Base-by-base conservation (phyloP, 2,329 filamentous ascomycete species). In the Epicoccum nigrum region DNA sequence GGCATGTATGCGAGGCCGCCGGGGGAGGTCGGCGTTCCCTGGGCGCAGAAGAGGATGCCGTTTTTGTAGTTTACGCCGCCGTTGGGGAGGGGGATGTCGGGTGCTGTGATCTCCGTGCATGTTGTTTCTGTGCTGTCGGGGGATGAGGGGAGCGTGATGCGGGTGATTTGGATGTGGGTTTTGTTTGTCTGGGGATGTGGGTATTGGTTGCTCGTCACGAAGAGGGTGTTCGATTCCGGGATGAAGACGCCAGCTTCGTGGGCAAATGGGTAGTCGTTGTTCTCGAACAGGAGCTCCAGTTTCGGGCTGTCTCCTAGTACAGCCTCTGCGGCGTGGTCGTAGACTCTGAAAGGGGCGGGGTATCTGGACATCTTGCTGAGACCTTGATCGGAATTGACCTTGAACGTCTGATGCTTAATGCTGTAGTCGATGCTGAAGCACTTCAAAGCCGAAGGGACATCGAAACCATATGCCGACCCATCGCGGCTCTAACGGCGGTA, bases 191-290 rank as follows among this genome's bases (percentile, higher is more conserved):
- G 13, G 23, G 30, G 47, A 53, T 61, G 54, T 2, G 30, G 37
- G 16, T 59, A 63, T 40, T 61, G 67, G 42, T 76, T 76, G 58
- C 72, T 74, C 2, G 74, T 76, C 47, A 76, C 67, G 59, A 68
- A 76, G 8, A 76, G 55, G 2, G 60, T 59, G 34, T 71, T 65
- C 3, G 58, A 67, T 4, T 54, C 43, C 2, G 65, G 58, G 7
- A 74, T 64, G 59, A 67, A 76, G 31, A 76, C 59, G 16, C 74
- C 63, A 0, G 79, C 79, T 63, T 82, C 80, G 54, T 82, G 79
- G 1, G 79, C 79, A 43, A 81, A 81, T 0, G 78, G 74, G 87
- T 91, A 78, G 90, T 87, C 88, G 90, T 91, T 30, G 8, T 56
- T 43, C 17, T 61, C 56, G 4, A 55, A 35, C 1, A 61, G 44